Percentiles rank a stretch among this genome's conserved stretches.
phyloP scores from a whole-genome alignment of 192 early-diverging fungal species.

The Podila horticola region DNA sequence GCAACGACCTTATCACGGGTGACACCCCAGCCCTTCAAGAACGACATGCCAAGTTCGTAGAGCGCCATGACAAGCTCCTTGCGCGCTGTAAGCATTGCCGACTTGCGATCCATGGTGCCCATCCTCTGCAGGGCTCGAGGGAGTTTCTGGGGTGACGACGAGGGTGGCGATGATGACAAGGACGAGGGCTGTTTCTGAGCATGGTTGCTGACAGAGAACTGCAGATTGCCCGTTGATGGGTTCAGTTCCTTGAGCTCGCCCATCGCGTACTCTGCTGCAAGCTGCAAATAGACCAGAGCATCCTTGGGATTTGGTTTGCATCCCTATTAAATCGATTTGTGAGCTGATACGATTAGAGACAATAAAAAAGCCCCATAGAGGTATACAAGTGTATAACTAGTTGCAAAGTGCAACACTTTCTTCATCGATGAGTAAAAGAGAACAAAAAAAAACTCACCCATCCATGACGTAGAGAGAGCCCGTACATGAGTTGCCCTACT shows the following conservation, averaged over 20 bases:
- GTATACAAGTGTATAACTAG: neutral
- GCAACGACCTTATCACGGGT: constrained; percentile 79
- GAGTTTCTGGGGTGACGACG: neutral
- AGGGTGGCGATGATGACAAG: neutral
- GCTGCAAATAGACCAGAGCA: constrained; percentile 78
- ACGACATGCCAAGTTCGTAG: constrained; percentile 81
- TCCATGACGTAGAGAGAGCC: constrained; percentile 81
- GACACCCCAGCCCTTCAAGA: constrained; percentile 82
- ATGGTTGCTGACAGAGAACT: neutral
- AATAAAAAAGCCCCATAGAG: too few species aligned
- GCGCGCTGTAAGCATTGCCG: constrained; percentile 55
- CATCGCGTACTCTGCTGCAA: constrained; percentile 76
- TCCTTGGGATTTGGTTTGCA: constrained; percentile 73
- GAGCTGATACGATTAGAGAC: too few species aligned
- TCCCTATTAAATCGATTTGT: constrained; percentile 39
- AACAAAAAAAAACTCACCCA: constrained; percentile 65
- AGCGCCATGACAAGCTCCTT: constrained; percentile 83
- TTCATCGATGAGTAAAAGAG: neutral
- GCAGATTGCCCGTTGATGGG: constrained; percentile 6
- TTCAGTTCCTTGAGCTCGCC: constrained; percentile 64
- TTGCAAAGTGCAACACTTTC: neutral
- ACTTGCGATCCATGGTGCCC: constrained; percentile 38
- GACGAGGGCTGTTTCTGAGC: neutral
- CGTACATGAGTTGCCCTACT: constrained; percentile 82
- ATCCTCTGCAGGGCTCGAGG: constrained; percentile 32